phyloP scores from a whole-genome alignment of 1,139 yeast species.

The Geotrichum histeridarum region DNA sequence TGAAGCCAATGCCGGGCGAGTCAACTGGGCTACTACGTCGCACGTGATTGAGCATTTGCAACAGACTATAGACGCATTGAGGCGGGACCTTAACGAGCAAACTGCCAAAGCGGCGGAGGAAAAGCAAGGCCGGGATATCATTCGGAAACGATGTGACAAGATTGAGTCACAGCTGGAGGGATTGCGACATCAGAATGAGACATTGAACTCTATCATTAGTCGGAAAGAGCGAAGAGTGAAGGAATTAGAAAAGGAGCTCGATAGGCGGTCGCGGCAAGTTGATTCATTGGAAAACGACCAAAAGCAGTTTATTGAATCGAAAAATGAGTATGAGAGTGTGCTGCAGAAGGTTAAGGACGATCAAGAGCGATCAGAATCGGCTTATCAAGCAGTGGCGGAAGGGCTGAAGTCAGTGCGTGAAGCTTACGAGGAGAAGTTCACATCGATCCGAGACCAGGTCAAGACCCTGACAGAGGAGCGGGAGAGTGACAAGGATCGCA shows the following conservation, averaged over 20 bases:
- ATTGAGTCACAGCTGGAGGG: slow-evolving; percentile 28
- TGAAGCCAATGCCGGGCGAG: slow-evolving; percentile 19
- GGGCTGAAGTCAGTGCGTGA: slow-evolving; percentile 4
- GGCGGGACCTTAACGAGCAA: slow-evolving; percentile 29
- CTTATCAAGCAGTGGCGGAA: slow-evolving; percentile 10
- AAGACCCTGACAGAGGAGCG: slow-evolving; percentile 20
- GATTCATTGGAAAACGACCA: slow-evolving; percentile 15
- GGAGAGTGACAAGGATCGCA: slow-evolving; percentile 23
- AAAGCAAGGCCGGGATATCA: slow-evolving; percentile 27
- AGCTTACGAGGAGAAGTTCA: slow-evolving; percentile 10
- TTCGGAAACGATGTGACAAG: slow-evolving; percentile 27
- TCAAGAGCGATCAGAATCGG: slow-evolving; percentile 23
- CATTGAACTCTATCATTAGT: slow-evolving; percentile 27
- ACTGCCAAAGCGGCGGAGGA: slow-evolving; percentile 29
- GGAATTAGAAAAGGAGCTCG: slow-evolving; percentile 24
- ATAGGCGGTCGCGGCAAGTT: slow-evolving; percentile 6
- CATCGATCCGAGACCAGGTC: slow-evolving; percentile 7
- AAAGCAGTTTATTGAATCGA: slow-evolving; percentile 13
- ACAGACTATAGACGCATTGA: slow-evolving; percentile 28
- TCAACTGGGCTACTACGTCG: slow-evolving; percentile 23
- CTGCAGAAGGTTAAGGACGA: slow-evolving; percentile 20
- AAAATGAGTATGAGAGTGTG: slow-evolving; percentile 12
- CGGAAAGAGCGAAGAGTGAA: slow-evolving; percentile 31
- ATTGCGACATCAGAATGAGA: slow-evolving; percentile 31
- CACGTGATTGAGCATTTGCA: slow-evolving; percentile 32